Base-by-base conservation (phyloP, 371 early-diverging fungal genomes). In the Saksenaea vasiformis region DNA sequence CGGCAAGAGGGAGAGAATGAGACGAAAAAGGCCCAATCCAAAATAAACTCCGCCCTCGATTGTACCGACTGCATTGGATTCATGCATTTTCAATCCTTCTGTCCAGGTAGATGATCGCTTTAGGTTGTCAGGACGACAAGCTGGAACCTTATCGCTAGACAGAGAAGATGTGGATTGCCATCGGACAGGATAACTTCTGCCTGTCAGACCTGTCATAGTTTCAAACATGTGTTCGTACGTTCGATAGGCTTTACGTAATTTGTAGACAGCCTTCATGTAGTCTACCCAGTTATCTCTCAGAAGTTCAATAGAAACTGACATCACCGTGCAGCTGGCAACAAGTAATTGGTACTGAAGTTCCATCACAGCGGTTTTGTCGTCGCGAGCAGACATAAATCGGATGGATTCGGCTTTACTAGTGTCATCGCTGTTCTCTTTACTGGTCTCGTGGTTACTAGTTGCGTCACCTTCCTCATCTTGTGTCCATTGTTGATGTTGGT, bases 291-390 rank as follows among this genome's bases (percentile, higher is more conserved):
- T 73, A 9, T 68, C 65, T 9, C 57, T 59, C 41, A 73, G 37
- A 11, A 76, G 64, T 22, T 76, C 73, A n/a, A 76, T 56, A 17
- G 77, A 67, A 5, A 73, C 70, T 11, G 62, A 65, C 71, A 76
- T 73, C 14, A 76, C 57, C 31, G 67, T 69, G 15, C 66, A 68
- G 31, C 71, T 70, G 0, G 68, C 71, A 3, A 65, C 60, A 11
- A 76, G 37, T 19, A 76, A 39, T 34, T 66, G 68, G 39, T 65
- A 64, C 19, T 74, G 71, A 4, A 61, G 4, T 17, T 58, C 63
- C 11, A n/a, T 9, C 17, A 24, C 54, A 28, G 35, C n/a, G 0
- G 10, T 24, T 57, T 57, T 57, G 8, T 57, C 39, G 39, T 39
- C 39, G 1, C 11, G 59, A 26, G 39, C 47, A 3, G 44, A 41